phyloP scores from a whole-genome alignment of 805 yeast genomes.

The Lipomyces yamanashiensis region DNA sequence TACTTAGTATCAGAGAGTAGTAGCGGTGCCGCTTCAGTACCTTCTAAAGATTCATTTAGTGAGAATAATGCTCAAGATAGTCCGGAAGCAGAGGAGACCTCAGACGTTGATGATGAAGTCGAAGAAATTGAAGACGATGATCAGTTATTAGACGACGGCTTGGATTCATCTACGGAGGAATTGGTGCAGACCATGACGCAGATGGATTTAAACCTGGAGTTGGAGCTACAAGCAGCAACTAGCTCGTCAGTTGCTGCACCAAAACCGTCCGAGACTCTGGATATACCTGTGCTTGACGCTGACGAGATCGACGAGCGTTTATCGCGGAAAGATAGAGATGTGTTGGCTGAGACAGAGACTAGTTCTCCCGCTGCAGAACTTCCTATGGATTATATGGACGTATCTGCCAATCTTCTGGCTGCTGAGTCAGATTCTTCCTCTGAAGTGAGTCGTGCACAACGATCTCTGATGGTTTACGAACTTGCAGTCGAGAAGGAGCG shows the following conservation, averaged over 20 bases:
- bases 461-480: conserved; percentile 69
- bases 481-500: conserved; percentile 72
- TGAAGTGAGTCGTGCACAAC: conserved; percentile 23
- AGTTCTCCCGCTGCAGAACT: conserved; percentile 1
- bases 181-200: conserved; percentile 21
- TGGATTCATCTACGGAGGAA: conserved; percentile 27
- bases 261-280: neutral
- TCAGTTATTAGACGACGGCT: neutral
- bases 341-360: neutral
- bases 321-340: neutral
- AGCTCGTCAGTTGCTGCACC: neutral
- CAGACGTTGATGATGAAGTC: neutral
- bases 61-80: neutral
- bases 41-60: neutral
- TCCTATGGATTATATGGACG: conserved; percentile 8
- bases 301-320: neutral
- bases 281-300: neutral
- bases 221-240: conserved; percentile 27
- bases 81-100: neutral
- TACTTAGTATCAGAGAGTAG: conserved; percentile 2
- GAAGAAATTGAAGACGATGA: conserved; percentile 8
- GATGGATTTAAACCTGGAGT: conserved; percentile 28
- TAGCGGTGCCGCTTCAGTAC: neutral
- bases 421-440: conserved; percentile 21
- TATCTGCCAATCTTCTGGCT: conserved; percentile 14